Evolutionary conservation across 495 filamentous ascomycete species (phyloP), one percentile per base, ranked within the genome.

Genomic region (Hypomontagnella submonticulosa): DNA sequence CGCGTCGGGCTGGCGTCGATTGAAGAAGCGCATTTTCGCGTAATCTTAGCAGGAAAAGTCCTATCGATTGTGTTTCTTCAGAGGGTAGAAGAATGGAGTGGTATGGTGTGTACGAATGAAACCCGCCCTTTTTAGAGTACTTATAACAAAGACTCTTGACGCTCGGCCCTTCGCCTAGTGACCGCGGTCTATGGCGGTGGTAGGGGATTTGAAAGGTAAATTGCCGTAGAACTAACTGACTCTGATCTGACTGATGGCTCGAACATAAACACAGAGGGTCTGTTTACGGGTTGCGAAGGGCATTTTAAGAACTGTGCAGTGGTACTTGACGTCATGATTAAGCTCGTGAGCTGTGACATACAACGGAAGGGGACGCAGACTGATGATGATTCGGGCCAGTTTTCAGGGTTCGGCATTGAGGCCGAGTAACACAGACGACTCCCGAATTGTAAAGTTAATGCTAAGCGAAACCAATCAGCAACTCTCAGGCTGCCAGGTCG

Each of bases 21-120:
- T 69, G 23, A 76, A 76, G 33, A 72, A 23, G 27, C 57, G 63
- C 73, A 75, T 76, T 34, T n/a, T 66, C 41, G 1, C 19, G 27
- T 3, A 19, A 36, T 4, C 16, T n/a, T n/a, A 33, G 6, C 12
- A 32, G 13, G 18, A 27, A 30, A n/a, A 18, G 23, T 3, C 3
- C 23, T 27, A 6, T 27, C 33, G 4, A 4, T 19, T 34, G 20
- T 27, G 11, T 27, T 38, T 12, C 36, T 38, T 38, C 2, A 12
- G 33, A 52, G 12, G 12, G 10, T n/a, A 9, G 3, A 18, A 6
- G 37, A 41, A 7, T 7, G 5, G 7, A 41, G 5, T n/a, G 8
- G 12, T 38, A 23, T 27, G 34, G 18, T 10, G 33, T 38, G 5
- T 23, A 50, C 47, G 47, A 36, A 30, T 12, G 27, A 34, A 32